Conservation (phyloP, 2,329 filamentous ascomycete species). For the Fusarium tricinctum region DNA sequence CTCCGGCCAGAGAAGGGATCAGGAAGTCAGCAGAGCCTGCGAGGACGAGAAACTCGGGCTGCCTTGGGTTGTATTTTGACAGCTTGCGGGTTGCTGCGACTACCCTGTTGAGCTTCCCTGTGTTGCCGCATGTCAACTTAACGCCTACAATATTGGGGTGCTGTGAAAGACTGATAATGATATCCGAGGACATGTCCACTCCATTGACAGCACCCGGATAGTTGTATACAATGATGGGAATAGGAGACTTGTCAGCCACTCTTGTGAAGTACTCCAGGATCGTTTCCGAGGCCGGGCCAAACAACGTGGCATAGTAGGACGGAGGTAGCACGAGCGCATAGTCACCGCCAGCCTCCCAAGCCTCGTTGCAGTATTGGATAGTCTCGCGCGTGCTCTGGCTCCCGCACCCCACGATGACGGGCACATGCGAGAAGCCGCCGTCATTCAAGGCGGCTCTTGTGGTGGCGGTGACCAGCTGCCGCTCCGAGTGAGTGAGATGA, state of each 20-base stretch:
- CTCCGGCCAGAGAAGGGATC: conserved; percentile 75
- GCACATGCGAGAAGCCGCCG: conserved; percentile 74
- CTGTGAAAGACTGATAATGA: conserved; percentile 69
- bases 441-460: conserved; percentile 77
- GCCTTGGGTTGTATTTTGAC: conserved; percentile 27
- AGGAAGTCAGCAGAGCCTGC: conserved; percentile 81
- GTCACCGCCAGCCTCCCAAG: conserved; percentile 77
- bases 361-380: conserved; percentile 77
- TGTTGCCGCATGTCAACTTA: conserved; percentile 79
- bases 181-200: conserved; percentile 74
- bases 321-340: conserved; percentile 83
- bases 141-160: conserved; percentile 77
- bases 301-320: conserved; percentile 79
- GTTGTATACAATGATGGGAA: conserved; percentile 79
- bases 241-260: conserved; percentile 73
- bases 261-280: conserved; percentile 75
- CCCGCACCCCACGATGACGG: conserved; percentile 82
- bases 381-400: conserved; percentile 81
- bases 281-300: conserved; percentile 65
- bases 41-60: conserved; percentile 73
- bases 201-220: conserved; percentile 75
- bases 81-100: conserved; percentile 68
- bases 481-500: conserved; percentile 79
- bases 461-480: conserved; percentile 75
- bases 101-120: conserved; percentile 76